Evolutionary conservation across 257 asterid species (phyloP).

Genomic region (Solanum dulcamara): DNA sequence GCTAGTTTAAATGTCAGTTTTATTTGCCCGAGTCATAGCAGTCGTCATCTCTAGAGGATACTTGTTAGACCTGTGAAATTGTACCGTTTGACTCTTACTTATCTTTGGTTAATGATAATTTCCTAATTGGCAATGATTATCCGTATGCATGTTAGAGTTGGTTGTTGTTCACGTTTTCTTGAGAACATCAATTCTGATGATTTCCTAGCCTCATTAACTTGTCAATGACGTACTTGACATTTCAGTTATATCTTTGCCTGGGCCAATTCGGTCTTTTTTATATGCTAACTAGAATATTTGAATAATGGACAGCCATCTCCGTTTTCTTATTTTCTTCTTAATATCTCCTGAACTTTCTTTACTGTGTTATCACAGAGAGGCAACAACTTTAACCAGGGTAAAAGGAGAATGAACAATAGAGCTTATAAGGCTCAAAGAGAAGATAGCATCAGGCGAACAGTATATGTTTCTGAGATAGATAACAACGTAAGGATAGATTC

Average conservation of each 20-base stretch:
- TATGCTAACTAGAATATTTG: neutral
- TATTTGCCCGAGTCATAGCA: neutral
- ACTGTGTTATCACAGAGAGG: conserved; percentile 44
- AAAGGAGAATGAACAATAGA: conserved; percentile 58
- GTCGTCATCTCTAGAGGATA: neutral
- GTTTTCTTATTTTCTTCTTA: neutral
- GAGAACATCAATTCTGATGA: neutral
- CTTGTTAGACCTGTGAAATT: neutral
- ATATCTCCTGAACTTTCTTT: neutral
- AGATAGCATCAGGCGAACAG: conserved; percentile 82
- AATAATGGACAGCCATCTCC: neutral
- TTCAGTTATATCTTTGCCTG: neutral
- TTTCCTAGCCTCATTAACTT: neutral
- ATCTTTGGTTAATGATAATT: neutral
- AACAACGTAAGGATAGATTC: conserved; percentile 42
- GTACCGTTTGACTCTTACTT: neutral
- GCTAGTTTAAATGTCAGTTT: neutral
- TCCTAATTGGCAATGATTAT: neutral
- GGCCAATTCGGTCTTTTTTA: neutral
- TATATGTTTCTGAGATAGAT: conserved; percentile 83
- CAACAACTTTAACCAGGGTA: conserved; percentile 47
- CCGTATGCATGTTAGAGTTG: neutral
- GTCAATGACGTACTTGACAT: neutral
- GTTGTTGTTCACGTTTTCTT: neutral
- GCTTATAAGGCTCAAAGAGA: conserved; percentile 83